Evolutionary conservation across 2,329 filamentous ascomycete species (phyloP).

Genomic region (Epichloe bromicola): DNA sequence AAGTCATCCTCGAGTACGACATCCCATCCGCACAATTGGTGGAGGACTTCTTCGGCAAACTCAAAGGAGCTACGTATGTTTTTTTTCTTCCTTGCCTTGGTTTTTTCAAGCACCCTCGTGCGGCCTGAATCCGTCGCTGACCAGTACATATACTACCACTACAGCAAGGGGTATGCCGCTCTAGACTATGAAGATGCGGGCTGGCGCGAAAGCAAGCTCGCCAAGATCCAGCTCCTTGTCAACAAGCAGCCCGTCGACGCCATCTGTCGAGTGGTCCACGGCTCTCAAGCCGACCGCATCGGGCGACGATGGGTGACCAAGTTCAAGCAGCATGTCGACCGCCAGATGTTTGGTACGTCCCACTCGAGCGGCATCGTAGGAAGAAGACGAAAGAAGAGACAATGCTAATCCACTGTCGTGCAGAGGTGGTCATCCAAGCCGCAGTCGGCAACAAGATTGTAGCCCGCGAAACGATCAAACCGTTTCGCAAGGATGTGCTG

Average conservation of each 20-base stretch:
- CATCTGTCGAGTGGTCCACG: slow-evolving; percentile 79
- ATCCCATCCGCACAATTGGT: slow-evolving; percentile 81
- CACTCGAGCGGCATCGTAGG: no score
- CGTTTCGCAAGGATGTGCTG: slow-evolving; percentile 89
- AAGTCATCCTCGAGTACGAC: slow-evolving; percentile 90
- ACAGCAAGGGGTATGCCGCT: slow-evolving; percentile 76
- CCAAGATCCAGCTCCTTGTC: slow-evolving; percentile 84
- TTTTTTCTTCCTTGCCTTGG: background rate
- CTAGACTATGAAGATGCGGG: slow-evolving; percentile 95
- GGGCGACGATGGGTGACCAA: slow-evolving; percentile 84
- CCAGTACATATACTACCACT: no score
- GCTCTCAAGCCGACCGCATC: slow-evolving; percentile 65
- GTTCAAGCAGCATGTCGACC: slow-evolving; percentile 92
- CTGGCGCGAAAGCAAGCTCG: slow-evolving; percentile 66
- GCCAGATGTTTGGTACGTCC: slow-evolving; percentile 68
- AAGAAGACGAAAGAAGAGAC: background rate
- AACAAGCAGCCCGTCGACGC: slow-evolving; percentile 92
- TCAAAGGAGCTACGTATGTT: slow-evolving; percentile 66
- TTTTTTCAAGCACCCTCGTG: no score
- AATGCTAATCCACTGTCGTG: background rate
- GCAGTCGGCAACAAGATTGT: slow-evolving; percentile 71
- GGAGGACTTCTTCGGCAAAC: slow-evolving; percentile 92
- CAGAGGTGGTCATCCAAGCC: slow-evolving; percentile 86
- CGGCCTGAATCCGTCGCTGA: background rate
- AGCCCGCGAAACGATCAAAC: slow-evolving; percentile 88